Conservation (phyloP, 2,329 filamentous ascomycete genomes). For the Byssothecium circinans region DNA sequence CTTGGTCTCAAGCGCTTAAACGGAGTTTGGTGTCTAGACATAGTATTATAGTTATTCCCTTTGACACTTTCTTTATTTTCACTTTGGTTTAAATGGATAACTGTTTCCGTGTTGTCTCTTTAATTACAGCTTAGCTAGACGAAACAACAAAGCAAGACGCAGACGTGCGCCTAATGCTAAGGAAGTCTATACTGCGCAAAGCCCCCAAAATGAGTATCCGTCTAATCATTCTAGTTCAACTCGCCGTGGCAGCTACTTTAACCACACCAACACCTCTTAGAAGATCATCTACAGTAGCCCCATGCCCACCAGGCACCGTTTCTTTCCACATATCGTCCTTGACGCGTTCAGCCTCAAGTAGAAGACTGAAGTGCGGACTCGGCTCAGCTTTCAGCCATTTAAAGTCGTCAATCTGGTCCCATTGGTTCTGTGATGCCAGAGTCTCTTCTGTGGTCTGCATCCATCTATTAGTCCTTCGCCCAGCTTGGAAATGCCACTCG, state of each 20-base stretch:
- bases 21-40: too few species aligned
- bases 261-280: constrained; percentile 12
- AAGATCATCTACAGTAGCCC: constrained; percentile 17
- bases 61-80: too few species aligned
- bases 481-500: not conserved
- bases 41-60: too few species aligned
- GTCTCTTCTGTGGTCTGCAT: constrained; percentile 26
- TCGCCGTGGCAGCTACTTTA: not conserved
- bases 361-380: constrained; percentile 83
- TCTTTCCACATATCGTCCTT: constrained; percentile 68
- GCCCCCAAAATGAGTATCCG: too few species aligned
- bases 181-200: too few species aligned
- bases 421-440: constrained; percentile 61
- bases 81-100: too few species aligned
- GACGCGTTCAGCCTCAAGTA: constrained; percentile 64
- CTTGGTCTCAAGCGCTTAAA: too few species aligned
- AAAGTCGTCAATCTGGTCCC: constrained; percentile 94
- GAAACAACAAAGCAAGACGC: too few species aligned
- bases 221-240: too few species aligned
- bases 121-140: too few species aligned
- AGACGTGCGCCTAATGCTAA: too few species aligned
- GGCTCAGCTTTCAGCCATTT: constrained; percentile 88
- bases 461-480: constrained; percentile 1
- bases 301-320: constrained; percentile 50
- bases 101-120: too few species aligned